Conservation (phyloP, 1,284 basidiomycete genomes). For the Austroboletus olivaceoglutinosus region DNA sequence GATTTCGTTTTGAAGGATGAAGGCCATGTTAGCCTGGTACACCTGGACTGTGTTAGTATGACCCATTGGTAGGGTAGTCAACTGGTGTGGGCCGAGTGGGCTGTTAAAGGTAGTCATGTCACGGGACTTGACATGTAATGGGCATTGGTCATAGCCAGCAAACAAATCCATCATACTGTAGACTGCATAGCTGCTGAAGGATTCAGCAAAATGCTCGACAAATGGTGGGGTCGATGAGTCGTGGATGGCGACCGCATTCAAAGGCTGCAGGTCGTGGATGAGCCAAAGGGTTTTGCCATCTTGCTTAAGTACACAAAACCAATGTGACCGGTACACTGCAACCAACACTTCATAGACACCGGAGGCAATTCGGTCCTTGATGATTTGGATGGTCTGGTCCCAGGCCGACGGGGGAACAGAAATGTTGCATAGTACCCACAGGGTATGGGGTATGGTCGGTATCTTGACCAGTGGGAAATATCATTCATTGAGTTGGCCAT, state of each 20-base stretch:
- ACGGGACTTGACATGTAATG: conserved; percentile 2
- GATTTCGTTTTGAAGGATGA: conserved; percentile 5
- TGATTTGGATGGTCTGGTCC: conserved; percentile 14
- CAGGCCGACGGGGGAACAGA: conserved; percentile 9
- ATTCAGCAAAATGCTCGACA: conserved; percentile 13
- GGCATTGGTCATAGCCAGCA: conserved; percentile 6
- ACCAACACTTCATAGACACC: conserved; percentile 34
- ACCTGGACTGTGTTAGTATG: conserved; percentile 2
- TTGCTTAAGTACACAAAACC: conserved; percentile 44
- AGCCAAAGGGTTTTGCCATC: conserved; percentile 21
- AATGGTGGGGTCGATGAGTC: conserved; percentile 14
- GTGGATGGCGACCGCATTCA: conserved; percentile 30
- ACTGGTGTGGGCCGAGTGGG: conserved; percentile 1
- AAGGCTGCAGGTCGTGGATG: conserved; percentile 27
- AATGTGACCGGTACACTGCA: conserved; percentile 36
- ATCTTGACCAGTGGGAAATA: conserved; percentile 19
- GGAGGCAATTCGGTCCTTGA: conserved; percentile 24
- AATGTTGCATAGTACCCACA: conserved; percentile 21
- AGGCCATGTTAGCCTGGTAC: neutral
- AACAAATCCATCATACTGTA: conserved; percentile 17
- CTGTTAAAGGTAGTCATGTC: conserved; percentile 18
- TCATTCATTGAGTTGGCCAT: conserved; percentile 11
- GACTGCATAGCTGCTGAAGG: conserved; percentile 4
- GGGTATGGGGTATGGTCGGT: conserved; percentile 11
- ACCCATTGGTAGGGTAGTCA: conserved; percentile 16